Percentiles rank a stretch among this genome's conserved stretches.
These are phyloP conservation scores for Megacollybia platyphylla DNA, from an alignment of 1,284 basidiomycete genomes.

Conservation along the genomic window DNA sequence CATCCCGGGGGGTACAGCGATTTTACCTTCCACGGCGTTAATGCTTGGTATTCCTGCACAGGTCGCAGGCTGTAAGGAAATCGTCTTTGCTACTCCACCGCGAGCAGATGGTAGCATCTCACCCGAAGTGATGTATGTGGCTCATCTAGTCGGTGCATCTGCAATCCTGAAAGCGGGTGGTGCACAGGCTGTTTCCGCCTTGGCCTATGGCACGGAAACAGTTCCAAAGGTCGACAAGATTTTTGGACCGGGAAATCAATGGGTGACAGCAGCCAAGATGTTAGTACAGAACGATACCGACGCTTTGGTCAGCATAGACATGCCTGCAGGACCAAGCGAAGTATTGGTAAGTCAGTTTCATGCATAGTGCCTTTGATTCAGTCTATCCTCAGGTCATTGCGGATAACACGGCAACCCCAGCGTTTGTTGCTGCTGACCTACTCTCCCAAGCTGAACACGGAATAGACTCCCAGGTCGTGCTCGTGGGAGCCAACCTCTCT, in stretches of 20 bases:
- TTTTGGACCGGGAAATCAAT: conserved; percentile 98
- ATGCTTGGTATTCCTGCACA: conserved; percentile 98
- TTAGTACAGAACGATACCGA: conserved; percentile 98
- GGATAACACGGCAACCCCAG: conserved; percentile 75
- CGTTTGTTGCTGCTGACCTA: conserved; percentile 93
- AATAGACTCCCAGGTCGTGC: conserved; percentile 93
- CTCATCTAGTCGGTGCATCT: conserved; percentile 77
- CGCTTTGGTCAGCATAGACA: conserved; percentile 93
- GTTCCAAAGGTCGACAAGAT: conserved; percentile 99
- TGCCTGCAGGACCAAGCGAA: conserved; percentile 97
- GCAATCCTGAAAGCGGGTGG: conserved; percentile 90
- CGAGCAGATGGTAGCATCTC: conserved; percentile 83
- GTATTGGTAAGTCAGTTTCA: conserved; percentile 64
- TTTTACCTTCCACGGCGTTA: conserved; percentile 92
- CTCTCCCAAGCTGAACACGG: conserved; percentile 98
- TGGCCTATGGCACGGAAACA: conserved; percentile 92
- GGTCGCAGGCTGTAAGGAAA: conserved; percentile 88
- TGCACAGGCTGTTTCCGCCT: conserved; percentile 92
- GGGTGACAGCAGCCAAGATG: conserved; percentile 99
- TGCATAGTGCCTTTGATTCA: conserved; percentile 1
- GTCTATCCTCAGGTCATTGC: conserved; percentile 66
- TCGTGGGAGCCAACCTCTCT: conserved; percentile 71
- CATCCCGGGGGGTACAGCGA: conserved; percentile 94
- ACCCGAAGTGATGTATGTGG: conserved; percentile 93
- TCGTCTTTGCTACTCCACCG: conserved; percentile 93